These are phyloP conservation scores for Durio zibethinus DNA, from an alignment of 345 rosid genomes.

Conservation along the genomic window DNA sequence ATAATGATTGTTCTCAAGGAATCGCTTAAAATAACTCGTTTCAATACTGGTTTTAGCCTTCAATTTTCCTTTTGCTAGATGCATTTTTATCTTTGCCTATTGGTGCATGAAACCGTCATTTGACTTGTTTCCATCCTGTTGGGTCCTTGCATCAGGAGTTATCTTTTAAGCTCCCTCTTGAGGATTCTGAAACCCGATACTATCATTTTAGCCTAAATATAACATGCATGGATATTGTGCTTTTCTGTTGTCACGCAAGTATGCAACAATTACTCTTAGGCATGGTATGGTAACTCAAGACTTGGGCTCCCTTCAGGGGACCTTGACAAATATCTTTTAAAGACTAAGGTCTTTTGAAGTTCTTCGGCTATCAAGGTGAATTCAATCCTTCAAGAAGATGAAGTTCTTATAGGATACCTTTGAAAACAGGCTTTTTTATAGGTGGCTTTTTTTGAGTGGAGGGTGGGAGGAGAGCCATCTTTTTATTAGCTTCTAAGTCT, in stretches of 20 bases:
- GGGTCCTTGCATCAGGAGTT: background rate
- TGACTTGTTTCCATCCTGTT: background rate
- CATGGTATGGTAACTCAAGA: background rate
- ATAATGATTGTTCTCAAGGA: background rate
- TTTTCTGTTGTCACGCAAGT: background rate
- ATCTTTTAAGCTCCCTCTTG: background rate
- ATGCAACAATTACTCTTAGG: background rate
- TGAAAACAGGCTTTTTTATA: background rate
- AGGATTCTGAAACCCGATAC: background rate
- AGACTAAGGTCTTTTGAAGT: background rate
- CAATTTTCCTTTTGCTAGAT: background rate
- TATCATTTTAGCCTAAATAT: background rate
- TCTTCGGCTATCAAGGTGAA: background rate
- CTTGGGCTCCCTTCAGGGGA: background rate
- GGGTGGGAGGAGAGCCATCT: background rate
- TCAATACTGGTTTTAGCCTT: background rate
- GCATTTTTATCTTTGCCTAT: background rate
- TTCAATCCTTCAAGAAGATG: background rate
- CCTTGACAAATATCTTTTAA: background rate
- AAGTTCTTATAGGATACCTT: background rate
- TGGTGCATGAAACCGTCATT: background rate
- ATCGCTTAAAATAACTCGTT: background rate
- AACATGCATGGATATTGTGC: background rate
- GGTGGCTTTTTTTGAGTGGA: background rate
- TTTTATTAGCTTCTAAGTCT: slow-evolving; percentile 1